A percentile compares a stretch with the other conserved stretches of the same genome.
Evolutionary conservation across 179 eudicot species (phyloP).

Genomic region (Patellifolia procumbens): DNA sequence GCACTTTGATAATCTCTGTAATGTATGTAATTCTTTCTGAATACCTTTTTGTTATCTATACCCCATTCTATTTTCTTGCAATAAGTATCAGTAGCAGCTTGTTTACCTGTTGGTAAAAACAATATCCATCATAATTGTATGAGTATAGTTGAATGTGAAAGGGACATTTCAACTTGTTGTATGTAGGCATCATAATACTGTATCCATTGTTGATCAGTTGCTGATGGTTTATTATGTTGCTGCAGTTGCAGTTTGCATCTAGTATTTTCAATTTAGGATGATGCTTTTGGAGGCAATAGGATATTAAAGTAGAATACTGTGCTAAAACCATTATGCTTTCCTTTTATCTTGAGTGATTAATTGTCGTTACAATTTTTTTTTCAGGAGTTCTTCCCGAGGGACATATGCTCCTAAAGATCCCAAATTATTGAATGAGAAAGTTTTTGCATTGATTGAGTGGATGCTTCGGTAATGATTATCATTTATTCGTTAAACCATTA

Average conservation of each 20-base stretch:
- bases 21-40: background rate
- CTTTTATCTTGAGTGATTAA: background rate
- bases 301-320: slow-evolving; percentile 13
- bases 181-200: slow-evolving; percentile 3
- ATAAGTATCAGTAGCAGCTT: background rate
- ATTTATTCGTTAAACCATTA: background rate
- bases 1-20: background rate
- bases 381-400: slow-evolving; percentile 56
- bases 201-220: background rate
- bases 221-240: slow-evolving; percentile 1
- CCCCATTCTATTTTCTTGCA: background rate
- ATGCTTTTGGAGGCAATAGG: background rate
- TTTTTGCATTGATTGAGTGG: slow-evolving; percentile 49
- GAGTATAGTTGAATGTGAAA: background rate
- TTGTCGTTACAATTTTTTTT: slow-evolving; percentile 25
- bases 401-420: slow-evolving; percentile 36
- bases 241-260: background rate
- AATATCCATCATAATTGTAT: background rate
- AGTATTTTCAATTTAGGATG: background rate
- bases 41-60: background rate
- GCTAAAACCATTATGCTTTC: slow-evolving; percentile 13
- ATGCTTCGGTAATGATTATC: slow-evolving; percentile 54
- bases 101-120: background rate
- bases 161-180: background rate
- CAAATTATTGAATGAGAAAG: slow-evolving; percentile 50